Percentiles rank a stretch among this genome's conserved stretches.
Evolutionary conservation across 306 rosid genomes (phyloP).

Genomic region (Benincasa hispida): DNA sequence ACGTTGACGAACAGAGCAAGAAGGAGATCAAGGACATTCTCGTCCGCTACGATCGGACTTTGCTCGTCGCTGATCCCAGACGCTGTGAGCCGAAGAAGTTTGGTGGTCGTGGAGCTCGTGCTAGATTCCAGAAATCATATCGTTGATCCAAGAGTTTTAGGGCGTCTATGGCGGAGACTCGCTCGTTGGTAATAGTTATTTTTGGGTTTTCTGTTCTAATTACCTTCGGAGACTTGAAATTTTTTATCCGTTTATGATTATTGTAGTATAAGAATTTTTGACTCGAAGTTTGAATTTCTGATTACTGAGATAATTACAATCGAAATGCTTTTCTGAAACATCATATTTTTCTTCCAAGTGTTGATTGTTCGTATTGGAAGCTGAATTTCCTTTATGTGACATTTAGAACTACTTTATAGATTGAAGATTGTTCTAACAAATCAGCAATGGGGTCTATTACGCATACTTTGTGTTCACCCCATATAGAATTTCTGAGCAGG

Average conservation of each 20-base stretch:
- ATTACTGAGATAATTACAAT: not conserved
- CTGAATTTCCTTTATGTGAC: not conserved
- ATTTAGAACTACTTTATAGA: no score
- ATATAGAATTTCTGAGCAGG: no score
- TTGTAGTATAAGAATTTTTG: not conserved
- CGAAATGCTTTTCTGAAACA: not conserved
- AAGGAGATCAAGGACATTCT: slow-evolving; percentile 43
- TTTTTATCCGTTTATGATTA: slow-evolving; percentile 12
- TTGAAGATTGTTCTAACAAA: no score
- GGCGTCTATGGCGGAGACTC: not conserved
- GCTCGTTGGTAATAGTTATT: not conserved
- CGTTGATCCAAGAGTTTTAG: slow-evolving; percentile 20
- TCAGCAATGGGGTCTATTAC: no score
- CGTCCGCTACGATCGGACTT: slow-evolving; percentile 37
- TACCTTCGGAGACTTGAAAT: slow-evolving; percentile 14
- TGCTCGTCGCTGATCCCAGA: slow-evolving; percentile 54
- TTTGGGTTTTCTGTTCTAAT: not conserved
- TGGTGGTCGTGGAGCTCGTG: slow-evolving; percentile 60
- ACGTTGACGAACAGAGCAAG: slow-evolving; percentile 18
- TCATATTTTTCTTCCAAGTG: not conserved
- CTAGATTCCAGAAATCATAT: slow-evolving; percentile 61
- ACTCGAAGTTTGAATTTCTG: not conserved
- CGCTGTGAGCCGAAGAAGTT: slow-evolving; percentile 71
- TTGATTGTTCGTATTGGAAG: not conserved
- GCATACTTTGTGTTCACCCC: no score